Percentiles rank a stretch among this genome's conserved stretches.
These are phyloP conservation scores for Globisporangium carolinianum DNA, from an alignment of 352 stramenopile genomes.

Conservation along the genomic window DNA sequence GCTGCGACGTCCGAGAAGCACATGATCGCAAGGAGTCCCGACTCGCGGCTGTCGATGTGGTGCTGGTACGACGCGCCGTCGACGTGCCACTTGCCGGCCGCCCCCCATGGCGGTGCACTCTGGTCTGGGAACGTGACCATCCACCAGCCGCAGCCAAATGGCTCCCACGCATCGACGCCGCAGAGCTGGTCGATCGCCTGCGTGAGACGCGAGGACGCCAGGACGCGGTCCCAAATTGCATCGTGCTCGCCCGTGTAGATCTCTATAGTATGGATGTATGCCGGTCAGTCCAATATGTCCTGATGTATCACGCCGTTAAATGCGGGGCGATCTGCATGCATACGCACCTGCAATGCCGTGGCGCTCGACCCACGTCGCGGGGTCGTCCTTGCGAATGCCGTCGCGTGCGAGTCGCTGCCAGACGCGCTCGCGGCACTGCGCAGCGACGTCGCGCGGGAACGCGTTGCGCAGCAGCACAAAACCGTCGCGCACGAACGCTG, in stretches of 20 bases:
- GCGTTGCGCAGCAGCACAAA: constrained; percentile 57
- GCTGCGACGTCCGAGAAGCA: constrained; percentile 68
- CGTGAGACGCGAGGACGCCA: constrained; percentile 31
- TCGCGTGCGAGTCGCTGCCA: constrained; percentile 30
- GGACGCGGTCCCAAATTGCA: constrained; percentile 32
- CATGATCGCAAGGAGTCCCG: constrained; percentile 73
- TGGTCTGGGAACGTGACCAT: constrained; percentile 75
- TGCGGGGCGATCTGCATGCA: too few species aligned
- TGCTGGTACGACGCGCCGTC: constrained; percentile 74
- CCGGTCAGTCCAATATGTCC: too few species aligned
- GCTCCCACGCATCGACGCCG: constrained; percentile 47
- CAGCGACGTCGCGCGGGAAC: constrained; percentile 37
- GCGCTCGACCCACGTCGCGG: constrained; percentile 47
- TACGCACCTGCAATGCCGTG: constrained; percentile 40
- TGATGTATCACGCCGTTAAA: too few species aligned
- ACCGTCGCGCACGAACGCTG: constrained; percentile 54
- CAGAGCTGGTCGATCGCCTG: constrained; percentile 65
- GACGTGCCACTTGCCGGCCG: constrained; percentile 77
- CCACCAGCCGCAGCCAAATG: constrained; percentile 81
- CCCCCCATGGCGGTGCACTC: constrained; percentile 37
- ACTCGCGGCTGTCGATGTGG: constrained; percentile 59
- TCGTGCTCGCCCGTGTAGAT: constrained; percentile 36
- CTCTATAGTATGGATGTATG: constrained; percentile 17
- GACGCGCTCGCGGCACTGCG: constrained; percentile 37
- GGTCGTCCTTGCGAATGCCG: constrained; percentile 28